Conservation (phyloP, 805 yeast genomes). For the Hanseniaspora osmophila region DNA sequence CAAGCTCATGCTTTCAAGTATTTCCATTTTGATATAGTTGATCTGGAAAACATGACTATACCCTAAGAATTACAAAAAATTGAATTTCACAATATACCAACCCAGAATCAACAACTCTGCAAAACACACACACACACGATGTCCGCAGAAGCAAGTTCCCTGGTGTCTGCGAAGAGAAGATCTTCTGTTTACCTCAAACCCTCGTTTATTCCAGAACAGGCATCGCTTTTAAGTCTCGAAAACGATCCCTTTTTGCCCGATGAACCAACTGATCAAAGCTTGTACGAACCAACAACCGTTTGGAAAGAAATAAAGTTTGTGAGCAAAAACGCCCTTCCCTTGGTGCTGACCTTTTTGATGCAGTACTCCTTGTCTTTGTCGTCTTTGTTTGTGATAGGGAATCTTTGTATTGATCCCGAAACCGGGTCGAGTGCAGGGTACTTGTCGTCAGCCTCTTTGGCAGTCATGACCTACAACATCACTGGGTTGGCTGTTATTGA, state of each 20-base stretch:
- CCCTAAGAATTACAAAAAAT: no score
- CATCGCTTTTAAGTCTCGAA: no score
- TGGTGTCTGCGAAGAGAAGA: not conserved
- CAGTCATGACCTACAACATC: slow-evolving; percentile 60
- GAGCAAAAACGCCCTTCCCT: slow-evolving; percentile 21
- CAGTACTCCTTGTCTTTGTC: slow-evolving; percentile 65
- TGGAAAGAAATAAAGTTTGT: slow-evolving; percentile 2
- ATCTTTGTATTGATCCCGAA: slow-evolving; percentile 21
- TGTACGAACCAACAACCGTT: not conserved
- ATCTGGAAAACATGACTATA: no score
- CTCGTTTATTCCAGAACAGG: not conserved
- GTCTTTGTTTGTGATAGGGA: slow-evolving; percentile 66
- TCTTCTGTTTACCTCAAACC: not conserved
- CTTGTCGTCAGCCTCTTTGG: slow-evolving; percentile 61
- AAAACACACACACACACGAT: not conserved
- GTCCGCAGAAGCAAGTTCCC: not conserved
- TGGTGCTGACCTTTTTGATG: slow-evolving; percentile 48
- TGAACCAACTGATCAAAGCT: not conserved
- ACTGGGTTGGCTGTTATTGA: slow-evolving; percentile 54
- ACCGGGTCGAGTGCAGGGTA: slow-evolving; percentile 38
- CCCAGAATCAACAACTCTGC: no score
- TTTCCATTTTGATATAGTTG: no score
- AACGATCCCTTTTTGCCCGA: not conserved
- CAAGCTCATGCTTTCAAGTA: no score
- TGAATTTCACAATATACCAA: no score